Evolutionary conservation across 495 filamentous ascomycete species (phyloP), one percentile per base, ranked within the genome.

Genomic region (Aspergillus ostianus): DNA sequence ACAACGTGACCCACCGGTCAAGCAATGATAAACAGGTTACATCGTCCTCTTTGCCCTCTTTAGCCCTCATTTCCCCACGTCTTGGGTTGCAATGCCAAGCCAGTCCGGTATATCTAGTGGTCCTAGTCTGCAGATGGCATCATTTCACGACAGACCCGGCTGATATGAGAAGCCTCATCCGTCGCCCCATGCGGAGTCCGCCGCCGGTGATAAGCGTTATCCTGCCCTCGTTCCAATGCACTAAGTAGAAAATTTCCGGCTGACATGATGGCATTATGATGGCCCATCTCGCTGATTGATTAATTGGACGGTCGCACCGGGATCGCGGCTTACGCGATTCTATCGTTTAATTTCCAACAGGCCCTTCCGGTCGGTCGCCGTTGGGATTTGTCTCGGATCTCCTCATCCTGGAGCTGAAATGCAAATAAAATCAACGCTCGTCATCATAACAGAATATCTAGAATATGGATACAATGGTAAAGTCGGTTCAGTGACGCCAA

Each of bases 11-110:
- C 36, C 32, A 47, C 17, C 36, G 18, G 20, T 21, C n/a, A 17
- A 49, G 44, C 12, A 26, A 47, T 20, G 47, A 36, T 19, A 36
- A 41, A 47, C 29, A 30, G 32, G 50, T 52, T 52, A 52, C 50
- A 52, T 52, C 50, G 50, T 27, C 50, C 2, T 8, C 19, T n/a
- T 27, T n/a, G n/a, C 18, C 19, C 3, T 56, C 18, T 1, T 6
- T 27, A 20, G 20, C 8, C 32, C 26, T 21, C 29, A 19, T 19
- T 48, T 20, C 55, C 20, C 27, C 47, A 47, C 9, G 26, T 48
- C 68, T 68, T 63, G 60, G 70, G 63, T 70, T 70, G 59, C 70
- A 71, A 59, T 62, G 70, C 70, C 67, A 71, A 70, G 68, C 53
- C 9, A n/a, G 13, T 47, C 26, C 45, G 21, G 30, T 10, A 17